phyloP scores from a whole-genome alignment of 495 filamentous ascomycete species.

The Thermothielavioides terrestris region DNA sequence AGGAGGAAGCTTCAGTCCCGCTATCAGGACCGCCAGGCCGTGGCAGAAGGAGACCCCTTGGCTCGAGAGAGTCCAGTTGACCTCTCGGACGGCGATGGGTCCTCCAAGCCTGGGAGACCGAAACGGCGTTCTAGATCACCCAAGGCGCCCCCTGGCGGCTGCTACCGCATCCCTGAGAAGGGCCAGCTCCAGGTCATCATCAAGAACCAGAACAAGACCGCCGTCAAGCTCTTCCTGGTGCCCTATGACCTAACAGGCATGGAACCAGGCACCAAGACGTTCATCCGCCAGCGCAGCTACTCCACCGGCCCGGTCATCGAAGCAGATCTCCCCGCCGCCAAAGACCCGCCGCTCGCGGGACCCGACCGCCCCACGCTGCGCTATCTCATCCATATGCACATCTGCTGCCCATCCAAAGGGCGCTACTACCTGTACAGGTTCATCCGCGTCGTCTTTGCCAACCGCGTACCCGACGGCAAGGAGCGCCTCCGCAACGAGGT shows the following conservation, averaged over 20 bases:
- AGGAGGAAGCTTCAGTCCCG: constrained; percentile 40
- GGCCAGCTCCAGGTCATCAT: constrained; percentile 96
- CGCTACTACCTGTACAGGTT: constrained; percentile 86
- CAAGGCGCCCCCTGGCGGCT: constrained; percentile 68
- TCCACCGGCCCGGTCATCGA: constrained; percentile 82
- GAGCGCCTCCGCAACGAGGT: constrained; percentile 89
- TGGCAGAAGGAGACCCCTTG: constrained; percentile 22
- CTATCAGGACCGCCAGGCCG: constrained; percentile 19
- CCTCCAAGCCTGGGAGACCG: constrained; percentile 37
- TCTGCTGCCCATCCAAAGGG: constrained; percentile 77
- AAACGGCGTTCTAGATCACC: constrained; percentile 60
- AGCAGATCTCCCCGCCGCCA: constrained; percentile 1
- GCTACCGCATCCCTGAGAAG: constrained; percentile 90
- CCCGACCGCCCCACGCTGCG: constrained; percentile 68
- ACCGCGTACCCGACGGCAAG: constrained; percentile 93
- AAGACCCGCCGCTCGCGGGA: constrained; percentile 22
- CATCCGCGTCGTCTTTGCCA: constrained; percentile 93
- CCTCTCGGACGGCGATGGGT: constrained; percentile 28
- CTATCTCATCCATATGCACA: constrained; percentile 90
- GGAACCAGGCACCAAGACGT: constrained; percentile 92
- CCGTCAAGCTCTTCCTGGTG: constrained; percentile 88
- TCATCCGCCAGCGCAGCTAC: constrained; percentile 90
- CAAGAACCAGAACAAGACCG: constrained; percentile 93
- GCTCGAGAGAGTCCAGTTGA: constrained; percentile 20
- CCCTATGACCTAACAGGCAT: constrained; percentile 95